Conservation (phyloP, 129 eudicot species). For the Helianthus tuberosus region DNA sequence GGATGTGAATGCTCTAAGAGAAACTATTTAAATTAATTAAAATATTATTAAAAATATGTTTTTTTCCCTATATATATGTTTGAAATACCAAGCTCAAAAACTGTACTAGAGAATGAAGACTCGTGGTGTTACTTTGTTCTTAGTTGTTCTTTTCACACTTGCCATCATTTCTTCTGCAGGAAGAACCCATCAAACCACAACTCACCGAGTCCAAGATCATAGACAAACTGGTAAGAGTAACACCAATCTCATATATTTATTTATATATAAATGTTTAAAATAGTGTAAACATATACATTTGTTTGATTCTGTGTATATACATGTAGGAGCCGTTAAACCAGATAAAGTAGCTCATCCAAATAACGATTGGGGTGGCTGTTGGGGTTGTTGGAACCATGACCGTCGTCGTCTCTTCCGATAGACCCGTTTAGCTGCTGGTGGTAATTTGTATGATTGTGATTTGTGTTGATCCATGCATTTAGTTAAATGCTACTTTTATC, state of each 20-base stretch:
- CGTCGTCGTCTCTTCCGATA: neutral
- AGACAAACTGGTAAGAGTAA: slow-evolving; percentile 11
- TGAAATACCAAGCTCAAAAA: no score
- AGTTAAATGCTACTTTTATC: neutral
- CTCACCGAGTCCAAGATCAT: neutral
- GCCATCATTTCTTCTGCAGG: neutral
- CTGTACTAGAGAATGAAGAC: neutral
- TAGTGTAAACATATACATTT: no score
- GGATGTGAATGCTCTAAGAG: no score
- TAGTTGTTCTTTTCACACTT: slow-evolving; percentile 3
- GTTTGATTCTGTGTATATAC: neutral
- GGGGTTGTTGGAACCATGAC: slow-evolving; percentile 6
- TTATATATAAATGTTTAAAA: neutral
- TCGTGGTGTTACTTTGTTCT: slow-evolving; percentile 5
- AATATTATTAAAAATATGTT: no score
- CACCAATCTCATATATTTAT: neutral
- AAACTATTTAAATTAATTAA: no score
- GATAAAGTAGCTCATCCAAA: slow-evolving; percentile 3
- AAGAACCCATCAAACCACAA: slow-evolving; percentile 7
- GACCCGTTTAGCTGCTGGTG: neutral
- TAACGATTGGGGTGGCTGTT: neutral
- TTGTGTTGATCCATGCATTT: neutral
- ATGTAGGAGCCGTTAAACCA: neutral
- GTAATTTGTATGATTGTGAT: neutral
- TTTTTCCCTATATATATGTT: no score